Conservation (phyloP, 2,329 filamentous ascomycete species). For the Alternaria metachromatica region DNA sequence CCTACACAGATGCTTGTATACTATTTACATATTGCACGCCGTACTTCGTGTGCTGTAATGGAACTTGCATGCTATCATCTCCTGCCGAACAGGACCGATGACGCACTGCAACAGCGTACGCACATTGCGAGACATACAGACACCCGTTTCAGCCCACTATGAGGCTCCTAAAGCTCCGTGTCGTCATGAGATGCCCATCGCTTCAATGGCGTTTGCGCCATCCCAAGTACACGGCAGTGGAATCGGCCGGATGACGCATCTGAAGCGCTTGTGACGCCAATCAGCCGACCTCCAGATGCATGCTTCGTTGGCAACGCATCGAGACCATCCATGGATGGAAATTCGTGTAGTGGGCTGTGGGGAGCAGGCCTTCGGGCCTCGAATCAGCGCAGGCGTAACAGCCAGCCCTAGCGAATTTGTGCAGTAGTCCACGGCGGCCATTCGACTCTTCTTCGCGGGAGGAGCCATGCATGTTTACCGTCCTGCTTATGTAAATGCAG, state of each 20-base stretch:
- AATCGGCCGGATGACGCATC: conserved; percentile 24
- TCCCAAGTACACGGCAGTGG: conserved; percentile 40
- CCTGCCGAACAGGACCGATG: neutral
- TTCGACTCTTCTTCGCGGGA: conserved; percentile 45
- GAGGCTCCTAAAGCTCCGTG: conserved; percentile 20
- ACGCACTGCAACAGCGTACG: neutral
- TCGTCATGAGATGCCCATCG: conserved; percentile 29
- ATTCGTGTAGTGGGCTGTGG: conserved; percentile 26
- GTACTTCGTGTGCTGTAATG: neutral
- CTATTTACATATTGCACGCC: neutral
- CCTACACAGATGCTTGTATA: neutral
- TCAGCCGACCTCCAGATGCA: conserved; percentile 24
- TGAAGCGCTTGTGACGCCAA: conserved; percentile 27
- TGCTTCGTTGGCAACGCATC: conserved; percentile 48
- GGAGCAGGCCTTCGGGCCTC: conserved; percentile 28
- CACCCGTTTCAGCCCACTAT: conserved; percentile 7
- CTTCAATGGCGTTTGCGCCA: conserved; percentile 23
- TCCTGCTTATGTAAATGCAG: conserved; percentile 8
- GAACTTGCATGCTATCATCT: neutral
- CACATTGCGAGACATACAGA: neutral
- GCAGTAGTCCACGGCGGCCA: conserved; percentile 33
- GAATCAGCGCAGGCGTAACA: conserved; percentile 31
- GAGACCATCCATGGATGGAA: conserved; percentile 8
- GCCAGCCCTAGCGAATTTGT: conserved; percentile 28
- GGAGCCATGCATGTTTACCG: conserved; percentile 33